Evolutionary conservation across 2,329 filamentous ascomycete genomes (phyloP).

Genomic region (Claviceps citrina): DNA sequence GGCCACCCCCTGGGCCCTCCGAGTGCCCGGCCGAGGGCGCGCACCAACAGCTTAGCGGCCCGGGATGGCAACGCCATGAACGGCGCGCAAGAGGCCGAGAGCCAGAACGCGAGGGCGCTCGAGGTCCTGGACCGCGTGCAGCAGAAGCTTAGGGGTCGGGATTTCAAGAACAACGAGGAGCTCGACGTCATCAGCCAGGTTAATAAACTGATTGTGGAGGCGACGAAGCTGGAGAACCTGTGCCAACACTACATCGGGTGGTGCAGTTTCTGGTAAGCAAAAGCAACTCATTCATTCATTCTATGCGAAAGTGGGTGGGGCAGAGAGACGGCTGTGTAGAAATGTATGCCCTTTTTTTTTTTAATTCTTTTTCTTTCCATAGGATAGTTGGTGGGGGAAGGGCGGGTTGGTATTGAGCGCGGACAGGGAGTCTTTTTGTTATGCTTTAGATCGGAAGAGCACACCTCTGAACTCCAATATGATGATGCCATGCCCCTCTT

Average conservation of each 20-base stretch:
- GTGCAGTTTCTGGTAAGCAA: slow-evolving; percentile 84
- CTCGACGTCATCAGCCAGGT: slow-evolving; percentile 77
- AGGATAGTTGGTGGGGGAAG: no score
- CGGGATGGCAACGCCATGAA: slow-evolving; percentile 22
- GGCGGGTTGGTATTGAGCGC: no score
- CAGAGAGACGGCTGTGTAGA: no score
- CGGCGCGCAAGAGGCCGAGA: slow-evolving; percentile 44
- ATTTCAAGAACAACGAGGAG: slow-evolving; percentile 79
- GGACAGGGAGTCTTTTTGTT: no score
- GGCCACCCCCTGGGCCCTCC: slow-evolving; percentile 31
- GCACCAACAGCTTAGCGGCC: slow-evolving; percentile 42
- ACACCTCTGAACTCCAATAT: no score
- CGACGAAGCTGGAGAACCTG: slow-evolving; percentile 90
- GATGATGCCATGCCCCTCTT: no score
- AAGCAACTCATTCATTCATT: no score
- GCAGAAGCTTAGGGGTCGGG: slow-evolving; percentile 86
- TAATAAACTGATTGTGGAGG: slow-evolving; percentile 85
- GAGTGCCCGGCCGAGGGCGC: slow-evolving; percentile 34
- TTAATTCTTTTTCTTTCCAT: no score
- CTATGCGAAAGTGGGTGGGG: no score
- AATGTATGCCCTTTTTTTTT: not conserved
- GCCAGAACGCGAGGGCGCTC: slow-evolving; percentile 82
- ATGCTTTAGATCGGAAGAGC: no score
- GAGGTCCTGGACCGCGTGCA: slow-evolving; percentile 85
- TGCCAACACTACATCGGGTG: slow-evolving; percentile 99